Percentiles rank a stretch among this genome's conserved stretches.
Evolutionary conservation across 1,284 basidiomycete species (phyloP).

Genomic region (Phellinidium pouzarii): DNA sequence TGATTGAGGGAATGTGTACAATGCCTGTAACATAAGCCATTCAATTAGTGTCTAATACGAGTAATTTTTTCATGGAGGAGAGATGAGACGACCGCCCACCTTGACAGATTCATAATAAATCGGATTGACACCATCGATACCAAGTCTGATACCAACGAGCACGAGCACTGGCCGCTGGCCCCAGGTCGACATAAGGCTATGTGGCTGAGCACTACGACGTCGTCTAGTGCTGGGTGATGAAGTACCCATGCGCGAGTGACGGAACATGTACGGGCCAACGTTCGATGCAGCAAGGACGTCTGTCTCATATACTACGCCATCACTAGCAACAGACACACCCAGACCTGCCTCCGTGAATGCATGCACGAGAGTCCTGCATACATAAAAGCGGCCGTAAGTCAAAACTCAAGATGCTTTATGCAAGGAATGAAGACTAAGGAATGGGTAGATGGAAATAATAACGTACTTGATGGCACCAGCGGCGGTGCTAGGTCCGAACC

Average conservation of each 20-base stretch:
- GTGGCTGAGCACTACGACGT: constrained; percentile 11
- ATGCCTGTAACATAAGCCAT: constrained; percentile 32
- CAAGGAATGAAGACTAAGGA: neutral
- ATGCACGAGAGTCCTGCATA: constrained; percentile 63
- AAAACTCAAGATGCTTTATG: neutral
- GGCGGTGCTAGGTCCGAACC: constrained; percentile 97
- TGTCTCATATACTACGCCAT: constrained; percentile 79
- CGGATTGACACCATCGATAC: constrained; percentile 90
- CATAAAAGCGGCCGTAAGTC: neutral
- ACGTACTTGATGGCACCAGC: constrained; percentile 86
- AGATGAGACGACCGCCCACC: constrained; percentile 37
- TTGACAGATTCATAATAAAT: constrained; percentile 94
- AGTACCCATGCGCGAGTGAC: constrained; percentile 16
- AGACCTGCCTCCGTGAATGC: constrained; percentile 78
- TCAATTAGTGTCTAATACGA: neutral
- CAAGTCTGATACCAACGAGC: constrained; percentile 81
- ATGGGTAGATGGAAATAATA: constrained; percentile 1
- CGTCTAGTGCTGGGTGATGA: constrained; percentile 13
- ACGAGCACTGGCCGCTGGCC: constrained; percentile 82
- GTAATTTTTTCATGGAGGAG: neutral
- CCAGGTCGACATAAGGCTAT: constrained; percentile 43
- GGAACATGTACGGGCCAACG: constrained; percentile 24
- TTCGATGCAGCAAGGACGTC: constrained; percentile 82
- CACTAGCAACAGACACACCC: constrained; percentile 77
- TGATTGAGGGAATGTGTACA: constrained; percentile 92